Percentiles rank a stretch among this genome's conserved stretches.
phyloP scores from a whole-genome alignment of 2,329 filamentous ascomycete species.

The Fusarium chlamydosporum region DNA sequence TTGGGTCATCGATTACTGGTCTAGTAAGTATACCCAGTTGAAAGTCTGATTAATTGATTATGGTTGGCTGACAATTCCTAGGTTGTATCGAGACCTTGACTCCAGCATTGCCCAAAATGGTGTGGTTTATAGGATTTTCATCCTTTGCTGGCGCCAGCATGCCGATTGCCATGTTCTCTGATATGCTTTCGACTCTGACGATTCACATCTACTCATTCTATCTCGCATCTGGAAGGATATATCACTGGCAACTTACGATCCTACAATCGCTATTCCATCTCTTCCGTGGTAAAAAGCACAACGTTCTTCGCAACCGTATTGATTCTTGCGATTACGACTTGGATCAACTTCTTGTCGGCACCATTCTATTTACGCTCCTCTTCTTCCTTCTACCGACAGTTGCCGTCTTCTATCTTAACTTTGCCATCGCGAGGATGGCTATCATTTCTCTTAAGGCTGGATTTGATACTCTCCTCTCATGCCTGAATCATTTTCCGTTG shows the following conservation, averaged over 20 bases:
- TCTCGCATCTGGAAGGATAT: constrained; percentile 94
- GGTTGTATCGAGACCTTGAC: constrained; percentile 82
- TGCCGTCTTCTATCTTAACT: constrained; percentile 96
- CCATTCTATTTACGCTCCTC: constrained; percentile 94
- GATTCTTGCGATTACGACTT: constrained; percentile 99
- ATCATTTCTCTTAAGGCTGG: constrained; percentile 94
- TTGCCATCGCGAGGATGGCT: constrained; percentile 92
- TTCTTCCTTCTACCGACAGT: constrained; percentile 97
- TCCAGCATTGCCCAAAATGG: constrained; percentile 85
- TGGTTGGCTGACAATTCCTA: constrained; percentile 54
- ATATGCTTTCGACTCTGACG: constrained; percentile 90
- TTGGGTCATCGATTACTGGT: constrained; percentile 99
- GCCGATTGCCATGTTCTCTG: constrained; percentile 95
- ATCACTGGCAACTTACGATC: constrained; percentile 98
- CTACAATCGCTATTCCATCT: constrained; percentile 98
- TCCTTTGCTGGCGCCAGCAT: constrained; percentile 97
- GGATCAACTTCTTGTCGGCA: constrained; percentile 94
- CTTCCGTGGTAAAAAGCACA: constrained; percentile 97
- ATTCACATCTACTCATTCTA: constrained; percentile 99
- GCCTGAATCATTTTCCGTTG: constrained; percentile 95
- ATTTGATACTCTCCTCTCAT: constrained; percentile 92
- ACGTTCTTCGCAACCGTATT: constrained; percentile 95
- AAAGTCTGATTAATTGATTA: background rate
- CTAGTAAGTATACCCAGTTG: constrained; percentile 67
- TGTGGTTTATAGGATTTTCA: constrained; percentile 94